Evolutionary conservation across 257 asterid species (phyloP).

Genomic region (Ophiorrhiza pumila): DNA sequence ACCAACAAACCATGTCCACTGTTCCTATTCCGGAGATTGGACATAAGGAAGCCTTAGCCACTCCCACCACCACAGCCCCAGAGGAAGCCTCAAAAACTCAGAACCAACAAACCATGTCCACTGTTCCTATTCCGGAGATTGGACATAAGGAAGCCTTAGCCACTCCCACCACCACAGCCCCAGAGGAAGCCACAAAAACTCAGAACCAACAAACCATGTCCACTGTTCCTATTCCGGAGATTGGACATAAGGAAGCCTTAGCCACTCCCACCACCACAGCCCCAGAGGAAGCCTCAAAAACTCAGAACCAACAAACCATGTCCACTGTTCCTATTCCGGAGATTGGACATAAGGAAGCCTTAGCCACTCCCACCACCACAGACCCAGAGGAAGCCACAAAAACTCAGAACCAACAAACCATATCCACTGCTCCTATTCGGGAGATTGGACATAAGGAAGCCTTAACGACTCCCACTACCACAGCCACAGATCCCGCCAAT

Average conservation of each 20-base stretch:
- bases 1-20: constrained; percentile 1
- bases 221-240: neutral
- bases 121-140: neutral
- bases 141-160: neutral
- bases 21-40: neutral
- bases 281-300: no score
- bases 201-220: no score
- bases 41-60: neutral
- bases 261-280: neutral
- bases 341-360: no score
- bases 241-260: neutral
- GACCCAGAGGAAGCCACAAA: no score
- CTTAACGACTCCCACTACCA: neutral
- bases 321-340: no score
- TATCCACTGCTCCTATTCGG: no score
- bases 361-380: no score
- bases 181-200: no score
- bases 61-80: neutral
- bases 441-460: neutral
- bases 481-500: neutral
- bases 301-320: no score
- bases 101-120: no score
- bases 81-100: no score
- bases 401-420: no score
- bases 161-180: neutral